Base-by-base conservation (phyloP, 2,329 filamentous ascomycete species). In the Chaetomiaceae sp. region DNA sequence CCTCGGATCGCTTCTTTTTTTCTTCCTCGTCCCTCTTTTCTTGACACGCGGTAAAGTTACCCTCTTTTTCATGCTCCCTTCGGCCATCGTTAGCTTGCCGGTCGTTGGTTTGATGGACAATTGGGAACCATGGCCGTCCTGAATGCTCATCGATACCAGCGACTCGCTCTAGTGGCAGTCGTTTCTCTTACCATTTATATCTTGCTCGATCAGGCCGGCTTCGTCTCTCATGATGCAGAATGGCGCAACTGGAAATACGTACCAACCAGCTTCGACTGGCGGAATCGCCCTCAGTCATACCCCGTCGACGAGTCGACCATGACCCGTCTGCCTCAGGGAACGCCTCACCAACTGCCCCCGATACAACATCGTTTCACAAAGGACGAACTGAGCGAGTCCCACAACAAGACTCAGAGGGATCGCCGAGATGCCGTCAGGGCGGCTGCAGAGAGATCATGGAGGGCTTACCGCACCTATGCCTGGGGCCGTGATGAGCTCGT, bases 401-500 rank as follows among this genome's bases (percentile, higher is more conserved):
- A 68, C 53, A 66, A 71, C 48, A 55, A 63, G 36, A 62, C 66
- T 22, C 64, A 70, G 36, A 60, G 64, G 14, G 62, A 66, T 5
- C 67, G 74, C 33, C 70, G 70, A 53, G 63, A 65, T 23, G 68
- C 68, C 25, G 68, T 77, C 50, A 69, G 67, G 51, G 59, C 66
- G 43, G 70, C 71, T 12, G 74, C 75, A 47, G 55, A 68, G 57
- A 73, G 74, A 62, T 75, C 70, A 57, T 77, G 80, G 80, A 66
- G 72, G 23, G 72, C 75, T 6, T 83, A 83, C 63, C 76, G 75
- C 59, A 70, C 70, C 39, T 67, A 80, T 59, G 80, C 80, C 1
- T 83, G 79, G 78, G 68, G 74, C n/a, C 70, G 74, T 59, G 80
- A 83, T 55, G 79, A 83, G 67, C 69, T 83, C 37, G 69, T 70